Evolutionary conservation across 2,329 filamentous ascomycete genomes (phyloP), one percentile per base, ranked within the genome.

Genomic region (Pseudocercospora crystallina): DNA sequence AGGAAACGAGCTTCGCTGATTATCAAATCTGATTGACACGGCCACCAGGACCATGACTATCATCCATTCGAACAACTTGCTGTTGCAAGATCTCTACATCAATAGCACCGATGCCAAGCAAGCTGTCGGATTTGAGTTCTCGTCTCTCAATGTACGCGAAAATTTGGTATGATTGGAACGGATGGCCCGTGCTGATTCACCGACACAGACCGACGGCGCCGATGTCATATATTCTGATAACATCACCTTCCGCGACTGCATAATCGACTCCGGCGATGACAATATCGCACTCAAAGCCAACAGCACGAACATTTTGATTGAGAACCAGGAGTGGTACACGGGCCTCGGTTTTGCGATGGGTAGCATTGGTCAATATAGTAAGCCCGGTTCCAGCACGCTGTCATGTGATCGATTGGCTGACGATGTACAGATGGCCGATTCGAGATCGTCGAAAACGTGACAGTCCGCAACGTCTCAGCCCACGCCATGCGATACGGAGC

Each of bases 351-450:
- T 82, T 13, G 78, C 80, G 2, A 73, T 83, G 12, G 80, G 80
- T 1, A 80, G 75, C 37, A 78, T 83, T 41, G 80, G 78, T 0
- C 80, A 83, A 63, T 81, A 80, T 54, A n/a, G n/a, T n/a, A n/a
- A n/a, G n/a, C n/a, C n/a, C n/a, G n/a, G n/a, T n/a, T n/a, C n/a
- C n/a, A n/a, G n/a, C n/a, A n/a, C n/a, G n/a, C n/a, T n/a, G n/a
- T n/a, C n/a, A n/a, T n/a, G n/a, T n/a, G n/a, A n/a, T n/a, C n/a
- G n/a, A n/a, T n/a, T n/a, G n/a, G n/a, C n/a, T n/a, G n/a, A n/a
- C n/a, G n/a, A n/a, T n/a, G n/a, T n/a, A n/a, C n/a, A n/a, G 65
- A 73, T 0, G 73, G 68, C 11, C 55, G 61, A 1, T 76, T 69
- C 47, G 79, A 83, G 57, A 73, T 69, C 7, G 70, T 83, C 5